Evolutionary conservation across 2,329 filamentous ascomycete genomes (phyloP).

Genomic region (Fusarium sarcochroum): DNA sequence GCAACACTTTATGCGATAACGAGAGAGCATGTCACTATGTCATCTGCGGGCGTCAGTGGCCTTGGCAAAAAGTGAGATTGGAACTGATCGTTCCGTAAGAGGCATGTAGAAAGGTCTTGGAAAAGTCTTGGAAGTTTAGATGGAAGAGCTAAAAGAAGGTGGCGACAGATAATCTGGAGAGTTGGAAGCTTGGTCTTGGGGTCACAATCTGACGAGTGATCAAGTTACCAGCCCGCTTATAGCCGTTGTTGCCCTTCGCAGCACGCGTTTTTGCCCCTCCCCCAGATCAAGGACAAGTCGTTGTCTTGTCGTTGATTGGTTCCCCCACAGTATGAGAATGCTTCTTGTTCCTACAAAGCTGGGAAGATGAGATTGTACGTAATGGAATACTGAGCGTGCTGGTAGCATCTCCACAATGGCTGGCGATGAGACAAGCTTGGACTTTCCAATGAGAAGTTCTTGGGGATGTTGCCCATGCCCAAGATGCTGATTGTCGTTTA

Average conservation of each 20-base stretch:
- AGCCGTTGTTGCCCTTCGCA: conserved; percentile 30
- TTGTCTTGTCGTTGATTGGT: conserved; percentile 20
- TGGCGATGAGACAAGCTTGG: conserved; percentile 25
- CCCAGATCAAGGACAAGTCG: conserved; percentile 41
- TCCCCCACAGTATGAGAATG: conserved; percentile 31
- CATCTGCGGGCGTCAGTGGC: conserved; percentile 16
- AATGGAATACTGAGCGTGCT: conserved; percentile 29
- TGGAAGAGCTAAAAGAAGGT: conserved; percentile 15
- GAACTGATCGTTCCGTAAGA: conserved; percentile 21
- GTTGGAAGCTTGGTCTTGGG: conserved; percentile 35
- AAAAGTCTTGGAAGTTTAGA: conserved; percentile 39
- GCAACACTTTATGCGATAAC: neutral
- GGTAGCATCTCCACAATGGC: conserved; percentile 34
- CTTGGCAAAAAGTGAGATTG: conserved; percentile 31
- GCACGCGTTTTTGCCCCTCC: conserved; percentile 27
- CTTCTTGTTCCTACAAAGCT: conserved; percentile 22
- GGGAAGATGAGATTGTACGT: conserved; percentile 31
- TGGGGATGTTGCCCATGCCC: neutral
- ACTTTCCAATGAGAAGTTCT: conserved; percentile 1
- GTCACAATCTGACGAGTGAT: conserved; percentile 17
- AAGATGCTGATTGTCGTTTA: neutral
- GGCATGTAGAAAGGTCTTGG: conserved; percentile 38
- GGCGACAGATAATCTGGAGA: conserved; percentile 19
- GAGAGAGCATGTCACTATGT: conserved; percentile 10
- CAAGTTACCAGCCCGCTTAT: conserved; percentile 28